Percentiles rank a stretch among this genome's conserved stretches.
phyloP scores from a whole-genome alignment of 1,139 yeast genomes.

The Lodderomyces parapsilosis region DNA sequence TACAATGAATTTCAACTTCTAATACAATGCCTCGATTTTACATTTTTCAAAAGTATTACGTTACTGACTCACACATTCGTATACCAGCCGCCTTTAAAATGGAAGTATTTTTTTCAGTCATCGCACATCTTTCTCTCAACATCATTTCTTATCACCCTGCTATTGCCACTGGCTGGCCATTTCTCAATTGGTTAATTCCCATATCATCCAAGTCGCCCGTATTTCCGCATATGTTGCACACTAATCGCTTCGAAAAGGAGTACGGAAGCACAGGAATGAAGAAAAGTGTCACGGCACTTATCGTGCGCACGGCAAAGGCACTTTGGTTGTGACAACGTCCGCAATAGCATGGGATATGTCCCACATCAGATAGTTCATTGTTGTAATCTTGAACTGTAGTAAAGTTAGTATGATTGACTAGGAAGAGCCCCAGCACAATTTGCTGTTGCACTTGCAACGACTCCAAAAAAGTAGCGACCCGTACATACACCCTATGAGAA shows the following conservation, averaged over 20 bases:
- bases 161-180: slow-evolving; percentile 46
- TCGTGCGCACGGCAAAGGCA: slow-evolving; percentile 42
- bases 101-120: too few relatives aligned
- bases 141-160: slow-evolving; percentile 33
- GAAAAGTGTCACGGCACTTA: slow-evolving; percentile 43
- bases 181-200: slow-evolving; percentile 30
- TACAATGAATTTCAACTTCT: too few relatives aligned
- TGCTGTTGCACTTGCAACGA: too few relatives aligned
- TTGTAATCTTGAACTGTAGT: slow-evolving; percentile 28
- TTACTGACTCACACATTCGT: too few relatives aligned
- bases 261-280: slow-evolving; percentile 48
- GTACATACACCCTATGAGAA: slow-evolving; percentile 32
- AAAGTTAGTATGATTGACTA: background rate
- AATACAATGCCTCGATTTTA: too few relatives aligned
- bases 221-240: slow-evolving; percentile 46
- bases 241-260: slow-evolving; percentile 36
- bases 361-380: slow-evolving; percentile 28
- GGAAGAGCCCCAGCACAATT: too few relatives aligned
- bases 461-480: too few relatives aligned
- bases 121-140: too few relatives aligned
- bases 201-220: slow-evolving; percentile 35
- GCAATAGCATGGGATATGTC: slow-evolving; percentile 32
- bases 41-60: too few relatives aligned
- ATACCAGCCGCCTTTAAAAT: too few relatives aligned
- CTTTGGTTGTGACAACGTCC: slow-evolving; percentile 47